Evolutionary conservation across 2,329 filamentous ascomycete genomes (phyloP).

Genomic region (Alternaria solani): DNA sequence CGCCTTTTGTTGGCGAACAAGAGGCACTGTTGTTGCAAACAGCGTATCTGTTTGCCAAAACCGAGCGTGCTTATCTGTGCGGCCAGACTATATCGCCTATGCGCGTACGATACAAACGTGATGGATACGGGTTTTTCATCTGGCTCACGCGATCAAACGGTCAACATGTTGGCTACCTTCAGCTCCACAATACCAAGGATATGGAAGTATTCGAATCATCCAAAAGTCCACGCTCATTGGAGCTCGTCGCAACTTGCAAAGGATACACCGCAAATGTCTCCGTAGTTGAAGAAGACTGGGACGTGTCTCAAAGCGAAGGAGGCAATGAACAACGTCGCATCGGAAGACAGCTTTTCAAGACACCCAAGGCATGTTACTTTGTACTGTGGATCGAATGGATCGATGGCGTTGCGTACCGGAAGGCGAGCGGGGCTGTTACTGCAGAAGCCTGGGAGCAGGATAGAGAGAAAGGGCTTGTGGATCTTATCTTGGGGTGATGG

Average conservation of each 20-base stretch:
- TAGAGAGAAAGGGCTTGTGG: fast-evolving
- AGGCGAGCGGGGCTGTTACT: not conserved
- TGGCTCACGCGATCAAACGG: not conserved
- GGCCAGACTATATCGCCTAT: not conserved
- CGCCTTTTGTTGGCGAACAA: not conserved
- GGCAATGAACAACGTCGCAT: not conserved
- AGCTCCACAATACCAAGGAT: not conserved
- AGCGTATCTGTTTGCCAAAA: not conserved
- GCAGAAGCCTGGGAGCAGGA: not conserved
- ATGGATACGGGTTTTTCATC: too few species aligned
- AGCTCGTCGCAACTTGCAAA: not conserved
- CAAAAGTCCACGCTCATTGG: not conserved
- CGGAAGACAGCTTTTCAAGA: not conserved
- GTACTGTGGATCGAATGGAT: not conserved
- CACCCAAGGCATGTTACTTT: too few species aligned
- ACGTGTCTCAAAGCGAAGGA: not conserved
- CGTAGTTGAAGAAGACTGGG: not conserved
- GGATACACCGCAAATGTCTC: not conserved
- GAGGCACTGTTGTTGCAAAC: not conserved
- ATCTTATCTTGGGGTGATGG: not conserved
- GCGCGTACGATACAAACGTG: too few species aligned
- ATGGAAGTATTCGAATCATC: too few species aligned
- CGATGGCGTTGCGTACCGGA: not conserved
- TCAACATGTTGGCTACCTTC: not conserved
- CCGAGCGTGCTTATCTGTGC: not conserved